Conservation (phyloP, 164 flowering plant genomes). For the Vitis amurensis region DNA sequence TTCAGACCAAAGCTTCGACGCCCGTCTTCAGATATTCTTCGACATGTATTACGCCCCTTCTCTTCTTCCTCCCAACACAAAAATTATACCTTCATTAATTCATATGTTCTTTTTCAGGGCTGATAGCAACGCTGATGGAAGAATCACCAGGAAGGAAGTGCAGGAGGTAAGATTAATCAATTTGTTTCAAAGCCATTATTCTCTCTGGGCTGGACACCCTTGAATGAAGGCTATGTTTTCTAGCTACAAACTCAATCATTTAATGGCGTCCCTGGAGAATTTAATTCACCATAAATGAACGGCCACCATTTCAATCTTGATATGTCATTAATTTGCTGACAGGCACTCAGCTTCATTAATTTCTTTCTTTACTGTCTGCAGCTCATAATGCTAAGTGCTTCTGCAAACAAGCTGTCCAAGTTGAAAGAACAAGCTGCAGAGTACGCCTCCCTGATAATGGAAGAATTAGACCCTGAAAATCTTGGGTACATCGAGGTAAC, state of each 20-base stretch:
- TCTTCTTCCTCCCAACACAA: background rate
- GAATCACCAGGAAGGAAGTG: conserved; percentile 85
- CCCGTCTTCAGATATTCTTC: conserved; percentile 94
- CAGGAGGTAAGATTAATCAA: conserved; percentile 57
- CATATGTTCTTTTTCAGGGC: conserved; percentile 53
- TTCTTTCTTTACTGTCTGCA: conserved; percentile 26
- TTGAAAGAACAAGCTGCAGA: conserved; percentile 87
- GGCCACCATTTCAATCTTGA: no score
- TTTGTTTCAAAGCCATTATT: no score
- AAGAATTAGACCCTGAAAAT: conserved; percentile 90
- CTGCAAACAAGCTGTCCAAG: conserved; percentile 86
- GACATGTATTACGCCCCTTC: conserved; percentile 62
- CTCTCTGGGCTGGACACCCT: no score
- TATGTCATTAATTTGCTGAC: no score
- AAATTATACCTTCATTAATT: background rate
- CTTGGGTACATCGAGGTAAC: conserved; percentile 92
- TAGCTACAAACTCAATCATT: no score
- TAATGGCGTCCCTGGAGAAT: no score
- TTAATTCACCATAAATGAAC: no score
- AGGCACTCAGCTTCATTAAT: background rate
- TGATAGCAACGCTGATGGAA: conserved; percentile 91
- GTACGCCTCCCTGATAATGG: conserved; percentile 92
- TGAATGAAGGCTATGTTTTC: no score
- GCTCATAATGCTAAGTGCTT: conserved; percentile 94
- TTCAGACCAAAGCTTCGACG: conserved; percentile 92